Evolutionary conservation across 108 stramenopile genomes (phyloP).

Genomic region (Nannochloropsis gaditana): DNA sequence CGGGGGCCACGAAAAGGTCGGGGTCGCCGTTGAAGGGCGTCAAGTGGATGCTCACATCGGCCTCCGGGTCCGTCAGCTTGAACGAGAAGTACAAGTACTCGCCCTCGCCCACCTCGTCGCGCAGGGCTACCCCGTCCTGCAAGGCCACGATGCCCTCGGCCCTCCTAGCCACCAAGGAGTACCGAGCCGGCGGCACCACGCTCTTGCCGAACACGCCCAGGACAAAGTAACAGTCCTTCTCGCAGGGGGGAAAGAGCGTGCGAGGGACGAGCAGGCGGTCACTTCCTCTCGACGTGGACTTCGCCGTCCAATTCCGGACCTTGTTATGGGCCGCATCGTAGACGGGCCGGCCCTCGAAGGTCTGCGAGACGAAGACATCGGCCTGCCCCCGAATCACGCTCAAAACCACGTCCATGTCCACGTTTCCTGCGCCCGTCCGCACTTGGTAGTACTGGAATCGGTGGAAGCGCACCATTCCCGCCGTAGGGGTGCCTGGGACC

Average conservation of each 20-base stretch:
- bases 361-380: constrained; percentile 15
- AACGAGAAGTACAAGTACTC: constrained; percentile 23
- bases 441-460: constrained; percentile 18
- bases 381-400: background rate
- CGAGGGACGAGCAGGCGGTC: background rate
- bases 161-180: background rate
- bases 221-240: constrained; percentile 6
- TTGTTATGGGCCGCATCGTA: background rate
- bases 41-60: constrained; percentile 28
- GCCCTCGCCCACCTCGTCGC: background rate
- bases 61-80: background rate
- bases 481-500: constrained; percentile 1
- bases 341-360: constrained; percentile 19
- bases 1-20: constrained; percentile 28
- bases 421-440: background rate
- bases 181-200: background rate
- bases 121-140: constrained; percentile 18
- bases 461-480: background rate
- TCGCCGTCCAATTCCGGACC: background rate
- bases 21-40: constrained; percentile 41
- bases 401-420: constrained; percentile 2
- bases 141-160: background rate
- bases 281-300: background rate
- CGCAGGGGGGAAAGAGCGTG: background rate
- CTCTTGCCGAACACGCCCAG: constrained; percentile 4